Base-by-base conservation (phyloP, 2,329 filamentous ascomycete genomes). In the Nannizzia gypsea region DNA sequence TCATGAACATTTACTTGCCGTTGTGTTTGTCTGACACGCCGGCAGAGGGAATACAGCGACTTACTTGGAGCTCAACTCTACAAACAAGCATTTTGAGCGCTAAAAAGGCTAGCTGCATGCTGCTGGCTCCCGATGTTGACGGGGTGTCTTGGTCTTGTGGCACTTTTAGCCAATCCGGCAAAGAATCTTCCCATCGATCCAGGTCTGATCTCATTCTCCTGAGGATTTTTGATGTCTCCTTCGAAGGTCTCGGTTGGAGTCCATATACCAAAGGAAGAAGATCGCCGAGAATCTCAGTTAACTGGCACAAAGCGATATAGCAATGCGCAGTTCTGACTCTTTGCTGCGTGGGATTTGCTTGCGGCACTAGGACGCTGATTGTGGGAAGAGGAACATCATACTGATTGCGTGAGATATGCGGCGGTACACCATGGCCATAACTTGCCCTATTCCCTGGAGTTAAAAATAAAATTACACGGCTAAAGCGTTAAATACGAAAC, bases 361-460 rank as follows among this genome's bases (percentile, higher is more conserved):
- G 63, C 34, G 69, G 61, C 57, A 77, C 62, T 66, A 77, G 46
- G 60, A 75, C 67, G 20, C 76, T 72, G 4, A 79, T 67, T 0
- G 75, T 77, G 3, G 81, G 80, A 46, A 80, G 66, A 15, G 80
- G 80, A 13, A 83, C 80, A 62, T 83, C 80, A 63, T 81, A 81
- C 64, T 81, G 80, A 24, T 76, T 75, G 61, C 77, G 77, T 2
- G 74, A 71, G 9, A 82, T 78, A 56, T 80, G 77, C 2, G 80
- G 78, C 20, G 80, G 80, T 2, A 79, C 77, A 3, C 80, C 80
- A 64, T 83, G 80, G 3, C 78, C 79, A 58, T 81, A 77, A 64
- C 80, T 81, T 59, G 79, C 76, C 79, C 75, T 76, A 56, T 36
- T 31, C 38, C 24, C 42, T 61, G n/a, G 56, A 58, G 58, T 72